Base-by-base conservation (phyloP, 1,284 basidiomycete genomes). In the Malassezia restricta region DNA sequence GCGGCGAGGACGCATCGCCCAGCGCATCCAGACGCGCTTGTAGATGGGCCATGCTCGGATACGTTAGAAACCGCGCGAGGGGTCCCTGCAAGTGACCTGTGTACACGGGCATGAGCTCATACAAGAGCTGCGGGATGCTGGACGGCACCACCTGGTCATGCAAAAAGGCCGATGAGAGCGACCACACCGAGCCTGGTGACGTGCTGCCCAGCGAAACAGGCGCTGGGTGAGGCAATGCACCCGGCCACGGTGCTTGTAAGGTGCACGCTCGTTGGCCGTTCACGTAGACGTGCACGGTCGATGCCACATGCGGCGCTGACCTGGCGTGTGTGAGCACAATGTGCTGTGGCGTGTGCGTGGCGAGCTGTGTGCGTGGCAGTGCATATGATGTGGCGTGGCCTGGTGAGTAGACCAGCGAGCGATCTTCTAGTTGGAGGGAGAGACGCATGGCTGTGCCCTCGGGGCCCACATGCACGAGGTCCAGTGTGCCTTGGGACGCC, bases 41-140 rank as follows among this genome's bases (percentile, higher is more conserved):
- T 49, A 71, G 54, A 39, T 50, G 55, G 8, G 67, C 61, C 39
- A 61, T 64, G 6, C 57, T 64, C 0, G 51, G 45, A 39, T 68
- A 68, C 1, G 67, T 61, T 8, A 71, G 48, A 48, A 69, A 71
- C 6, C 63, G 58, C 12, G 64, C 63, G 12, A 71, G 59, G 15
- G 61, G 56, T 46, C 63, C 65, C 37, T 71, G 68, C 17, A 61
- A 47, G 24, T 66, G 67, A 32, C 65, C 63, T 4, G 49, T 45
- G 48, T 69, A 71, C 27, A 56, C 48, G n/a, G 58, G 51, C 5
- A 45, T 24, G 8, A 71, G 55, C 54, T 63, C 58, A 40, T 54
- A 44, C 1, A 71, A 54, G 3, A 71, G 56, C 27, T 62, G 51
- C 5, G 63, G 59, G 17, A 71, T 35, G n/a, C 64, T 65, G 15